Conservation (phyloP, 306 rosid species). For the Vigna unguiculata region DNA sequence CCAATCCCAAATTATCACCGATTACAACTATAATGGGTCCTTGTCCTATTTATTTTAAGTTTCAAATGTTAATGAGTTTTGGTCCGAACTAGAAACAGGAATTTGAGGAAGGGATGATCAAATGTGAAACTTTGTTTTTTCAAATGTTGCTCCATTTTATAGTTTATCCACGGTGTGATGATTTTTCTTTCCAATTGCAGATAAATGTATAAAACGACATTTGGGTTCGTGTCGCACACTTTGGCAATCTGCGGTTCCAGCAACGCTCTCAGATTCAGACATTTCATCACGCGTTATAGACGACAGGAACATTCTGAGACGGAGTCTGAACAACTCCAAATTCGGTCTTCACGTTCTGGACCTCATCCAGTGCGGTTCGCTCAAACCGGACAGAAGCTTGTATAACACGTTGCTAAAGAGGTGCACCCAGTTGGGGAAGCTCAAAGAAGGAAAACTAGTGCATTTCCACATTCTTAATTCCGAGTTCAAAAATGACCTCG, state of each 20-base stretch:
- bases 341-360: conserved; percentile 53
- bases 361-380: conserved; percentile 51
- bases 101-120: no score
- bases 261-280: conserved; percentile 28
- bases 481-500: conserved; percentile 35
- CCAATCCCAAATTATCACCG: neutral
- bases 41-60: no score
- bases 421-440: conserved; percentile 55
- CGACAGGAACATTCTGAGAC: conserved; percentile 48
- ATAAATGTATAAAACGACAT: conserved; percentile 7
- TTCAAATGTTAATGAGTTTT: no score
- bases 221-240: conserved; percentile 35
- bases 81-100: no score
- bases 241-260: conserved; percentile 33
- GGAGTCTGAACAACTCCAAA: conserved; percentile 38
- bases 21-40: conserved; percentile 54
- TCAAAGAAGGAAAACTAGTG: conserved; percentile 51
- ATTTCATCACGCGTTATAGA: conserved; percentile 40
- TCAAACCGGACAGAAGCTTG: conserved; percentile 46
- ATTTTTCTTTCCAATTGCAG: conserved; percentile 19
- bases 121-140: no score
- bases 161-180: no score
- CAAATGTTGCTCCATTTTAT: no score
- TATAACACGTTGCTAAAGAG: conserved; percentile 47
- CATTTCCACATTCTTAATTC: conserved; percentile 52